These are phyloP conservation scores for Amauroascus verrucosus DNA, from an alignment of 2,329 filamentous ascomycete species.

Conservation along the genomic window DNA sequence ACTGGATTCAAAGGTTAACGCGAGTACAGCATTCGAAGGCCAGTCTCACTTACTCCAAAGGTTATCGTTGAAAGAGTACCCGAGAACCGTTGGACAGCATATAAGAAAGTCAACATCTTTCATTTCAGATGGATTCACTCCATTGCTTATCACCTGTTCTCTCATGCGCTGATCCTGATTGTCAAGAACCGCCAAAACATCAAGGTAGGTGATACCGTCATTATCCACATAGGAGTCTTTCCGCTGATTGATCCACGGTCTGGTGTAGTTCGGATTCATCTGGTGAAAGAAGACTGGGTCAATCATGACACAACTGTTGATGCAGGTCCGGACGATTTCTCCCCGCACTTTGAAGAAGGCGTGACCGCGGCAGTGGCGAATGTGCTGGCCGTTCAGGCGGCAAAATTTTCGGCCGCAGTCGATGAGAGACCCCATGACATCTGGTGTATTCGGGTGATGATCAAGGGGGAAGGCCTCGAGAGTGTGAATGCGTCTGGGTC, in stretches of 20 bases:
- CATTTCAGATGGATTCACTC: slow-evolving; percentile 8
- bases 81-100: slow-evolving; percentile 18
- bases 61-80: slow-evolving; percentile 20
- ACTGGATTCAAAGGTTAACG: too few species aligned
- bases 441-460: slow-evolving; percentile 20
- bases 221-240: too few species aligned
- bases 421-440: slow-evolving; percentile 21
- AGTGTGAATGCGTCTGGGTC: slow-evolving; percentile 23
- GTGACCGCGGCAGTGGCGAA: slow-evolving; percentile 25
- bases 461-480: slow-evolving; percentile 26
- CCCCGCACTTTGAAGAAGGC: slow-evolving; percentile 27
- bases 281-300: slow-evolving; percentile 20
- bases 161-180: slow-evolving; percentile 11
- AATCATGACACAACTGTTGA: slow-evolving; percentile 19
- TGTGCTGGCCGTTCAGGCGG: slow-evolving; percentile 20
- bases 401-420: slow-evolving; percentile 24
- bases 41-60: slow-evolving; percentile 35
- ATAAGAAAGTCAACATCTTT: slow-evolving; percentile 18
- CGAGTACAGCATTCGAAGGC: too few species aligned
- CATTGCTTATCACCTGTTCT: slow-evolving; percentile 13
- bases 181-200: too few species aligned
- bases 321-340: slow-evolving; percentile 18
- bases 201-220: too few species aligned
- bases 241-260: slow-evolving; percentile 16
- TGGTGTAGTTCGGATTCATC: slow-evolving; percentile 21